Base-by-base conservation (phyloP, 1,284 basidiomycete species). In the Melanopsichium pennsylvanicum region DNA sequence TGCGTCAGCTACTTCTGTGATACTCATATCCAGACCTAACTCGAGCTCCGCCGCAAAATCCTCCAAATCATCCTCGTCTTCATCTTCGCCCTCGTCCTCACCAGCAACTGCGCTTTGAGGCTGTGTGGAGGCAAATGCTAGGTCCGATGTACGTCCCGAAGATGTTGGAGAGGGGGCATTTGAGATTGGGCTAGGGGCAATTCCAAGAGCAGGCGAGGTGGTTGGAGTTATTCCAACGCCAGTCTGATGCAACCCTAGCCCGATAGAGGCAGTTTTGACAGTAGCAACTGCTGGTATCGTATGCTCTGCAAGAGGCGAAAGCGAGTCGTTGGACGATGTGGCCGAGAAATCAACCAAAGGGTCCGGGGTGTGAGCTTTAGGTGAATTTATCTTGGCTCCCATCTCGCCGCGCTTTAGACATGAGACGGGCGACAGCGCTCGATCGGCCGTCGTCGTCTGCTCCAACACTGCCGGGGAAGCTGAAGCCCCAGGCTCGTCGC, bases 31-130 rank as follows among this genome's bases (percentile, higher is more conserved):
- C 18, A n/a, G n/a, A n/a, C n/a, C n/a, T n/a, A n/a, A n/a, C n/a
- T n/a, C n/a, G n/a, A 69, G 60, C 44, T 69, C 66, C 26, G 66
- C 66, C 7, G 66, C 66, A 56, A 69, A 69, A 45, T 63, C 66
- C 5, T 69, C 42, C 21, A 69, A 41, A 12, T 59, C 66, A 22
- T 62, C 66, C 5, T 69, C 62, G 21, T 66, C 66, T 2, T 59
- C 56, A 0, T 60, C 60, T 0, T 57, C 57, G n/a, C 42, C 45
- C 0, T 33, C 39, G 16, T 26, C 46, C 7, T 32, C 37, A 16
- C 26, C 38, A 4, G 6, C 39, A n/a, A n/a, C n/a, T n/a, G n/a
- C 1, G 35, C 44, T 6, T 48, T 40, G 7, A 23, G n/a, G 21
- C 16, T 32, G 6, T 25, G 5, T 31, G 22, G 18, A 18, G 16